Base-by-base conservation (phyloP, 2,329 filamentous ascomycete species). In the Colletotrichum coccodes region DNA sequence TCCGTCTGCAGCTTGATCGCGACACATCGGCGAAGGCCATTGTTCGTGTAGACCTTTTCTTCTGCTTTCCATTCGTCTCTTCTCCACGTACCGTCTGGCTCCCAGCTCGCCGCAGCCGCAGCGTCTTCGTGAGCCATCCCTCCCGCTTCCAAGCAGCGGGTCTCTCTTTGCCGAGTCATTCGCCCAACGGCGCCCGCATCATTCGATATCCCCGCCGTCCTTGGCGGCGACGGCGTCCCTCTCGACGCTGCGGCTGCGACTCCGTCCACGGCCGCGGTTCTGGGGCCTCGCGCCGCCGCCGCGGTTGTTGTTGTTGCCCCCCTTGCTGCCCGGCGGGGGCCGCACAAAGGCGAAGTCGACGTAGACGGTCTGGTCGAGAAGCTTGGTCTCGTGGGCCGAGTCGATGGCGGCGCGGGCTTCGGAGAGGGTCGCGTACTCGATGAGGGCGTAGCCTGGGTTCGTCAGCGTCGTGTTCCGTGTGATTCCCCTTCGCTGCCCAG, bases 291-390 rank as follows among this genome's bases (percentile, higher is more conserved):
- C 79, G 16, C 81, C 80, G 3, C 79, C 78, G 36, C 77, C 76
- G 1, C 79, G 76, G 1, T 79, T 80, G 3, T 78, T 79, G 57
- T 82, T 80, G 54, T 73, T 72, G 23, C 75, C 72, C 54, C 72
- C 75, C 60, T 75, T 76, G 53, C 71, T 73, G n/a, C 75, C 77
- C 21, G 91, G 92, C 18, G 93, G 93, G 65, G 93, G 93, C 56
- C 93, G 85, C 68, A 96, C 93, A 77, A 96, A 96, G 1, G 93
- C 94, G 80, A 94, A 96, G 81, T 96, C 93, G 70, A 95, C 93
- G 68, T 87, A 83, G 72, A 96, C 87, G 8, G 91, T 94, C 85
- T 96, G 93, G 74, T 96, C 93, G 50, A 96, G 87, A 64, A 96
- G 83, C 79, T 95, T 93, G 47, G 90, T 89, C 71, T 90, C 85